phyloP scores from a whole-genome alignment of 805 yeast genomes.

The Lipomyces yamadae region DNA sequence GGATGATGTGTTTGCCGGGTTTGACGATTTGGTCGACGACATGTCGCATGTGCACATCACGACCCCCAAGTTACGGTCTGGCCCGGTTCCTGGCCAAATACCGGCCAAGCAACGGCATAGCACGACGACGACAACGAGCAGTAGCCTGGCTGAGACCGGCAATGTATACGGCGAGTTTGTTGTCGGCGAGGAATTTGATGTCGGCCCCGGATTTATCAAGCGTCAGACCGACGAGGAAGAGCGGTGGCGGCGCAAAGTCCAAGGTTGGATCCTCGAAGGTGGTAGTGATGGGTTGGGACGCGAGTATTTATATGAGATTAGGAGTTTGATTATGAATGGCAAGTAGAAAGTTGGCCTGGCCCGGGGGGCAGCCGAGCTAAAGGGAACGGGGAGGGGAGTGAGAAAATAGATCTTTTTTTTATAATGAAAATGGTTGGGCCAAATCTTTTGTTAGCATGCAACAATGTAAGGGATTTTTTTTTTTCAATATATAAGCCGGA shows the following conservation, averaged over 20 bases:
- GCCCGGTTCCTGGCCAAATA: not conserved
- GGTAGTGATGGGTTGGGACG: constrained; percentile 31
- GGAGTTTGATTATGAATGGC: constrained; percentile 44
- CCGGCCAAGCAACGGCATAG: not conserved
- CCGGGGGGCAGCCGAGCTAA: no score
- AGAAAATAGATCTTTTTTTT: not conserved
- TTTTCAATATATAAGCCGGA: no score
- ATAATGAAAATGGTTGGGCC: no score
- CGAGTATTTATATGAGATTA: constrained; percentile 44
- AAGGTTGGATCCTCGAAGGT: constrained; percentile 43
- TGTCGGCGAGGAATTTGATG: constrained; percentile 45
- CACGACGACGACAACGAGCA: not conserved
- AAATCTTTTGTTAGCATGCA: no score
- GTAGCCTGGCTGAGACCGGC: not conserved
- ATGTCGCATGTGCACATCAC: not conserved
- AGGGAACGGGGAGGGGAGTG: no score
- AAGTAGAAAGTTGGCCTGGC: not conserved
- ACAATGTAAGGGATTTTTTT: no score
- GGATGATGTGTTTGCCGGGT: constrained; percentile 37
- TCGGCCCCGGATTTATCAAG: constrained; percentile 40
- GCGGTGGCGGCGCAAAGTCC: constrained; percentile 45
- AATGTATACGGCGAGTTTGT: constrained; percentile 38
- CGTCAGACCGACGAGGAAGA: constrained; percentile 45
- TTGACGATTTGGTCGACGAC: constrained; percentile 32
- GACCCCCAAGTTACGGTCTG: constrained; percentile 2